Conservation (phyloP, 139 green algal genomes). For the Zygnema cylindricum region DNA sequence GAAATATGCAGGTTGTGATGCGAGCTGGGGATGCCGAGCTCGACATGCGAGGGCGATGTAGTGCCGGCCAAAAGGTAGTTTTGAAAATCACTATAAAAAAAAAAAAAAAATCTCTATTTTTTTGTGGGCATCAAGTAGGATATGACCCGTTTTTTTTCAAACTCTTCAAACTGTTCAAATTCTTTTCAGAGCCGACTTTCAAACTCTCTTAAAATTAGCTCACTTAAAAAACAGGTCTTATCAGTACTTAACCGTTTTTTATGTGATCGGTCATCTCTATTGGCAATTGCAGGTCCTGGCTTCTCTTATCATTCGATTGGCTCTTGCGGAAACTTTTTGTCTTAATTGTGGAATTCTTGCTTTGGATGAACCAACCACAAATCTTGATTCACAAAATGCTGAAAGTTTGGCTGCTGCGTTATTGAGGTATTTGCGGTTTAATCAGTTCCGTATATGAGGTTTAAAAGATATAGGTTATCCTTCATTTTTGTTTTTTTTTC, state of each 20-base stretch:
- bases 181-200: too few species aligned
- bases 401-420: slow-evolving; percentile 81
- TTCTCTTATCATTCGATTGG: slow-evolving; percentile 96
- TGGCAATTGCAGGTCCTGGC: slow-evolving; percentile 94
- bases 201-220: too few species aligned
- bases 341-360: slow-evolving; percentile 97
- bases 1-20: slow-evolving; percentile 65
- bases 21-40: slow-evolving; percentile 81
- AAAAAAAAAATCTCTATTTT: too few species aligned
- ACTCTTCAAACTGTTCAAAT: too few species aligned
- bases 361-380: slow-evolving; percentile 98
- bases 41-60: slow-evolving; percentile 97
- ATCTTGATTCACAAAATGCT: slow-evolving; percentile 89
- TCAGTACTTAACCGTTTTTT: too few species aligned
- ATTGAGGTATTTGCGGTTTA: slow-evolving; percentile 51
- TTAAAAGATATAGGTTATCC: background rate
- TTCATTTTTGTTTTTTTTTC: background rate
- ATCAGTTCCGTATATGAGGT: background rate
- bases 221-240: too few species aligned
- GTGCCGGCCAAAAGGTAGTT: slow-evolving; percentile 90
- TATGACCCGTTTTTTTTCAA: too few species aligned
- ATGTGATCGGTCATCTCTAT: too few species aligned
- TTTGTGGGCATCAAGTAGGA: too few species aligned
- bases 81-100: too few species aligned
- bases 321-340: slow-evolving; percentile 97